phyloP scores from a whole-genome alignment of 208 protist genomes.

The Leishmania martiniquensis region DNA sequence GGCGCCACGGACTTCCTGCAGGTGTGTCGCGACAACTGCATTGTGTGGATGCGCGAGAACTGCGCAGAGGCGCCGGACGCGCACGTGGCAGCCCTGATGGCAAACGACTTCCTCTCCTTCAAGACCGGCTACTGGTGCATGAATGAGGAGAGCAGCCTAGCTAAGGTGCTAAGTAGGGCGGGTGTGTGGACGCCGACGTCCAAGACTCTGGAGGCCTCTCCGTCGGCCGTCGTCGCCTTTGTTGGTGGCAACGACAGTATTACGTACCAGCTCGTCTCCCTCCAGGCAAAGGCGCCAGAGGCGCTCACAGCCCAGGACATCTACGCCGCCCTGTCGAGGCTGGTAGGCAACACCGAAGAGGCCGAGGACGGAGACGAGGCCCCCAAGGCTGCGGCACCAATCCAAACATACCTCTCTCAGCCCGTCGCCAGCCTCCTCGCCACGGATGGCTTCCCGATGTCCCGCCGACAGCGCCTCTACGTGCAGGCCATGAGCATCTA shows the following conservation, averaged over 20 bases:
- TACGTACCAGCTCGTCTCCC: slow-evolving; percentile 36
- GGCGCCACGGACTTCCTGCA: slow-evolving; percentile 59
- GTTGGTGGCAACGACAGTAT: slow-evolving; percentile 64
- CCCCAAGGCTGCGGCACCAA: neutral
- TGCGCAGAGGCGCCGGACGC: slow-evolving; percentile 32
- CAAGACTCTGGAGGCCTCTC: slow-evolving; percentile 12
- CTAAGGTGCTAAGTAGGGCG: slow-evolving; percentile 20
- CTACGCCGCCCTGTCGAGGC: slow-evolving; percentile 27
- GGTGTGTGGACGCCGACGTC: slow-evolving; percentile 30
- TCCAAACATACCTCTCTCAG: slow-evolving; percentile 17
- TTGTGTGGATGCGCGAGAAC: slow-evolving; percentile 71
- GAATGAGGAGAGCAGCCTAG: slow-evolving; percentile 39
- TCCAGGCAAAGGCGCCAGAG: slow-evolving; percentile 29
- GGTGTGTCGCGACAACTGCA: slow-evolving; percentile 70
- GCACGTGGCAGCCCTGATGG: slow-evolving; percentile 35
- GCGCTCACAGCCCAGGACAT: slow-evolving; percentile 42
- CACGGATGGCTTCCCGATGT: slow-evolving; percentile 57
- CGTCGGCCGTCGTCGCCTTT: slow-evolving; percentile 47
- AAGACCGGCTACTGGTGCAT: slow-evolving; percentile 76
- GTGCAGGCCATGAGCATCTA: slow-evolving; percentile 47
- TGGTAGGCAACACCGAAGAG: slow-evolving; percentile 25
- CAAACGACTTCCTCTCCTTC: slow-evolving; percentile 61
- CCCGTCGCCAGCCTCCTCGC: slow-evolving; percentile 45
- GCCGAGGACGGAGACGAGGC: slow-evolving; percentile 1
- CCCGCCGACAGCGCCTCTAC: slow-evolving; percentile 49